phyloP scores from a whole-genome alignment of 768 basidiomycete genomes.

The Steccherinum ochraceum region DNA sequence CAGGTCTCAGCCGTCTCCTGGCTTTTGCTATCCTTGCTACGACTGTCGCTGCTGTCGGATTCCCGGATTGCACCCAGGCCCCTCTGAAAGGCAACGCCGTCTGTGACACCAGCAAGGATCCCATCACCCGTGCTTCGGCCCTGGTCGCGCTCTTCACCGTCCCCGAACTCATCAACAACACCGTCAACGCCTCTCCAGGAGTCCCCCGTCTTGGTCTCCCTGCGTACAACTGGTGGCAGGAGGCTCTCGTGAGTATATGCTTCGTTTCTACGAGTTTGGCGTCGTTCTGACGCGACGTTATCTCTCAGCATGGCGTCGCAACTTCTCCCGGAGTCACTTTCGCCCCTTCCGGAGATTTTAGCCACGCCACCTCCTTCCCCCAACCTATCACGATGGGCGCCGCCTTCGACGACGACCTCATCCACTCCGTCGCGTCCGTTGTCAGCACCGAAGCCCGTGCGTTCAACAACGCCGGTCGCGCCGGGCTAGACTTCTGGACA shows the following conservation, averaged over 20 bases:
- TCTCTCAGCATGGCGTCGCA: slow-evolving; percentile 48
- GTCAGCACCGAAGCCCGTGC: slow-evolving; percentile 54
- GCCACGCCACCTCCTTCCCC: slow-evolving; percentile 54
- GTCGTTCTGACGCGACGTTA: neutral
- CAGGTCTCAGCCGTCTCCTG: neutral
- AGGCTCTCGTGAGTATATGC: slow-evolving; percentile 39
- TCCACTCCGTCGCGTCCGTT: slow-evolving; percentile 41
- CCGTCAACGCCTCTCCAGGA: slow-evolving; percentile 42
- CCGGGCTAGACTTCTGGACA: slow-evolving; percentile 52
- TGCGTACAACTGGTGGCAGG: slow-evolving; percentile 56
- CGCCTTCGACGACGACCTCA: slow-evolving; percentile 47
- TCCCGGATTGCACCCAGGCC: slow-evolving; percentile 43
- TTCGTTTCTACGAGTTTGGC: neutral
- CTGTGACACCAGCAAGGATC: slow-evolving; percentile 39
- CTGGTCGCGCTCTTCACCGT: slow-evolving; percentile 44
- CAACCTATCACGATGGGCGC: slow-evolving; percentile 49
- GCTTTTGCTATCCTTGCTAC: neutral
- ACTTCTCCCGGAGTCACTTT: slow-evolving; percentile 46
- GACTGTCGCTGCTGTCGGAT: slow-evolving; percentile 14
- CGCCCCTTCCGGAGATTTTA: slow-evolving; percentile 42
- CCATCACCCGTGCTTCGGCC: slow-evolving; percentile 42
- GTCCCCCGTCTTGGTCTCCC: slow-evolving; percentile 52
- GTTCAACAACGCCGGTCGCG: slow-evolving; percentile 47
- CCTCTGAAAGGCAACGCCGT: slow-evolving; percentile 41
- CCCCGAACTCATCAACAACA: slow-evolving; percentile 45